Evolutionary conservation across 2,329 filamentous ascomycete genomes (phyloP), one percentile per base, ranked within the genome.

Genomic region (Pseudocercospora musae): DNA sequence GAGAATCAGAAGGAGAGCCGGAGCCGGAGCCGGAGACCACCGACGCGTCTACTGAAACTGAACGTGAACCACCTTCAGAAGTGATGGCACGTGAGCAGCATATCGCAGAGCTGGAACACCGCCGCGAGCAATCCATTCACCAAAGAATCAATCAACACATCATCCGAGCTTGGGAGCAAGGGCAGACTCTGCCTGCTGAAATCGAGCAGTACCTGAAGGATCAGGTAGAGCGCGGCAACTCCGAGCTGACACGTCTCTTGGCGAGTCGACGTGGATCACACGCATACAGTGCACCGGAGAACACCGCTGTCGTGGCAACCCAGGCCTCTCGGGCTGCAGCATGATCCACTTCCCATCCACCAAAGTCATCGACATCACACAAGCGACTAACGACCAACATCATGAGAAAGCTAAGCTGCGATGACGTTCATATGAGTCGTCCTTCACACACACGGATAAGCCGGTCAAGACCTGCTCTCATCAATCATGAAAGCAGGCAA

Each of bases 171-270:
- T 69, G 69, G 66, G 68, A 72, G 46, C 69, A 71, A 62, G 74
- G 74, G 13, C 70, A 69, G 52, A 67, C 62, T 29, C 64, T 75
- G 50, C 68, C 72, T 21, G 72, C 73, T 11, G 72, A 75, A 23
- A 66, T 75, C 42, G 74, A 75, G 61, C 70, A 72, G 56, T 73
- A 72, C 42, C 71, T 75, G 59, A 75, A 75, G 54, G 73, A 75
- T 54, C 71, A 74, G 61, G 66, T 67, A 23, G 73, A 75, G 62
- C 69, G 70, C 37, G 70, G 71, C 33, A 66, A 67, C 13, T 59
- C 69, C 18, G 65, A 67, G 15, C 42, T 69, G 27, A 62, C 37
- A 23, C 57, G 61, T 7, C 48, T 66, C 31, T 42, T 68, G 27
- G 54, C 67, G 20, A 58, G 48, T 27, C 65, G 65, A 57, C 66